These are phyloP conservation scores for Ambrosiella xylebori DNA, from an alignment of 2,329 filamentous ascomycete species.

Conservation along the genomic window DNA sequence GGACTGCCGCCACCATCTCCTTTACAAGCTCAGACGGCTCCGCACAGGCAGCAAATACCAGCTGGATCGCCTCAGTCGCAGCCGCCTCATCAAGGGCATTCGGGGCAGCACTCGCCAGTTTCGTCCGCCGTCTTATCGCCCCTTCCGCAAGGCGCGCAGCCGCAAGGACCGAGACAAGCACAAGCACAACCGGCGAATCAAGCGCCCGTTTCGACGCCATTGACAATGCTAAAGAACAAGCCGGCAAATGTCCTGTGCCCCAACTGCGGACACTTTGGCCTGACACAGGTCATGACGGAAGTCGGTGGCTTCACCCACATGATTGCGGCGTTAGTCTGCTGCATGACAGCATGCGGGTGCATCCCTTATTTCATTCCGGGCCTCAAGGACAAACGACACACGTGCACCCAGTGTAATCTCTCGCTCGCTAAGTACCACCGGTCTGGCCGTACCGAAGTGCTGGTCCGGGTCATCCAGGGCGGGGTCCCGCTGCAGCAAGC, in stretches of 20 bases:
- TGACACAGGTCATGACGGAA: background rate
- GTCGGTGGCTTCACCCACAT: slow-evolving; percentile 15
- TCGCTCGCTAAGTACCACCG: slow-evolving; percentile 17
- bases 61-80: background rate
- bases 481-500: background rate
- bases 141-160: background rate
- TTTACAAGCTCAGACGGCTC: background rate
- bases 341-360: slow-evolving; percentile 15
- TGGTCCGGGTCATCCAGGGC: slow-evolving; percentile 12
- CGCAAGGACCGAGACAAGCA: background rate
- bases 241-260: slow-evolving; percentile 14
- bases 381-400: slow-evolving; percentile 16
- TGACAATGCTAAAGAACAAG: slow-evolving; percentile 12
- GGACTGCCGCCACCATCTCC: background rate
- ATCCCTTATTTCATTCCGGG: slow-evolving; percentile 15
- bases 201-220: slow-evolving; percentile 12
- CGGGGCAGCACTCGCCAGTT: background rate
- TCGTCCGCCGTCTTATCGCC: no score
- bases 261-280: slow-evolving; percentile 14
- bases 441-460: slow-evolving; percentile 16
- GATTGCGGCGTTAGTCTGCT: slow-evolving; percentile 15
- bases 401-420: slow-evolving; percentile 15
- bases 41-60: background rate
- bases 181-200: background rate
- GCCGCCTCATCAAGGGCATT: background rate